Evolutionary conservation across 306 rosid genomes (phyloP).

Genomic region (Lotus japonicus): DNA sequence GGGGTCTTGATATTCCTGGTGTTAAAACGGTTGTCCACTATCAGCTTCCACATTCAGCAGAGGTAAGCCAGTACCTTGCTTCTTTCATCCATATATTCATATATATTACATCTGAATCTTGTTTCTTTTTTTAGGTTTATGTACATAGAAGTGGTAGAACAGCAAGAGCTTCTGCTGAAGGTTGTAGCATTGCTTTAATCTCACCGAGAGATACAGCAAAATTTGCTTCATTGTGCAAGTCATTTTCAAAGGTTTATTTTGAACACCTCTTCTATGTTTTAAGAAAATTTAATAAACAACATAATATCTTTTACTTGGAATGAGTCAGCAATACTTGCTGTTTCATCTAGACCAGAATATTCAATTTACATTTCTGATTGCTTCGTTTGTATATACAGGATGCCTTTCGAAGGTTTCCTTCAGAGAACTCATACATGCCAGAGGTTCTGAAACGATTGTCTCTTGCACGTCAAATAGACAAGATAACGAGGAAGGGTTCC

Average conservation of each 20-base stretch:
- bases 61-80: slow-evolving; percentile 38
- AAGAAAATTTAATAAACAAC: not conserved
- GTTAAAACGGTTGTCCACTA: slow-evolving; percentile 93
- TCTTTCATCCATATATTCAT: slow-evolving; percentile 12
- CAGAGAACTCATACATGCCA: slow-evolving; percentile 80
- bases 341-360: slow-evolving; percentile 16
- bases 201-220: slow-evolving; percentile 77
- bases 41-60: slow-evolving; percentile 98
- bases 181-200: slow-evolving; percentile 90
- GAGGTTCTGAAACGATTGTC: slow-evolving; percentile 78
- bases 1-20: slow-evolving; percentile 93
- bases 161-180: slow-evolving; percentile 95
- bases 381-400: slow-evolving; percentile 38
- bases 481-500: slow-evolving; percentile 71
- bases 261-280: not conserved
- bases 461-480: slow-evolving; percentile 86
- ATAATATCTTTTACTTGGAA: slow-evolving; percentile 1
- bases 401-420: slow-evolving; percentile 72
- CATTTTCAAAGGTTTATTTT: slow-evolving; percentile 74
- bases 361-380: not conserved
- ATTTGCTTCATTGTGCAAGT: slow-evolving; percentile 81
- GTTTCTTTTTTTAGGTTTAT: slow-evolving; percentile 53
- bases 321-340: slow-evolving; percentile 1
- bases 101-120: slow-evolving; percentile 4
- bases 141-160: slow-evolving; percentile 99